These are phyloP conservation scores for Paramecium caudatum DNA, from an alignment of 73 alveolate species.

Conservation along the genomic window DNA sequence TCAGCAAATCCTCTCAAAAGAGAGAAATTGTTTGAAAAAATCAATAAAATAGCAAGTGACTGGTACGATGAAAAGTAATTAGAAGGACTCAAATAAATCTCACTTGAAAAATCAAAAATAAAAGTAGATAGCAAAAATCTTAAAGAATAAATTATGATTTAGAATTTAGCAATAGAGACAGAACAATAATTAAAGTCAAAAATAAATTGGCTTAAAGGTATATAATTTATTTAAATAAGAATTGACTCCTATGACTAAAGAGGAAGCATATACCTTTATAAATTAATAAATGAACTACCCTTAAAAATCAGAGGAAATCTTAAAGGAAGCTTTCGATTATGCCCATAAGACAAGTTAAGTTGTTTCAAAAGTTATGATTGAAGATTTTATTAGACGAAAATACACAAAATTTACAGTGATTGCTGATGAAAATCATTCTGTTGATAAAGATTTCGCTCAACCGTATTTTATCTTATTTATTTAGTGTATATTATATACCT, in stretches of 20 bases:
- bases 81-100: conserved; percentile 3
- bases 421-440: too few relatives aligned
- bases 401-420: too few relatives aligned
- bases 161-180: conserved; percentile 17
- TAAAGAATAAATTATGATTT: background rate
- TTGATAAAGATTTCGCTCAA: too few relatives aligned
- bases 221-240: background rate
- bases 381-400: conserved; percentile 20
- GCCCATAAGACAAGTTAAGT: background rate
- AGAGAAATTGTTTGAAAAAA: background rate
- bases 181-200: background rate
- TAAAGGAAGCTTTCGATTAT: too few relatives aligned
- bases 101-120: background rate
- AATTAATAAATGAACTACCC: too few relatives aligned
- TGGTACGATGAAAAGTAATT: conserved; percentile 21
- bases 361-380: background rate
- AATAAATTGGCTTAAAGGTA: conserved; percentile 18
- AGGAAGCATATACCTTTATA: background rate
- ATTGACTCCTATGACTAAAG: conserved; percentile 6
- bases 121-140: background rate
- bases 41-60: conserved; percentile 1
- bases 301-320: too few relatives aligned
- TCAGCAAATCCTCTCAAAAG: conserved; percentile 12
- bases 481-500: conserved; percentile 37
- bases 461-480: too few relatives aligned